Evolutionary conservation across 371 early-diverging fungal genomes (phyloP).

Genomic region (Amoeboaphelidium protococcarum): DNA sequence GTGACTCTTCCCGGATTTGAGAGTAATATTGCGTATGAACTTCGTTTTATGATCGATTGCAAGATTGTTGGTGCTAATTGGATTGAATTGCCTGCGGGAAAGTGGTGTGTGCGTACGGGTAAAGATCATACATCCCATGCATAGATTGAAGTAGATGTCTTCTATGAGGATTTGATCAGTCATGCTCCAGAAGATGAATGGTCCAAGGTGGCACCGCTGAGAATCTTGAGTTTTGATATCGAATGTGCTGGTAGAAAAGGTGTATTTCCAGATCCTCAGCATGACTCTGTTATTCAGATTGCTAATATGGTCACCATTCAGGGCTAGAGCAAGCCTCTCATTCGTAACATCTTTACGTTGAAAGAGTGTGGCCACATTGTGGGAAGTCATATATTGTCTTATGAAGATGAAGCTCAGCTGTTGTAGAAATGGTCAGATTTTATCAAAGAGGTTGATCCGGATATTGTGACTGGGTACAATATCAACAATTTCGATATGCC

Average conservation of each 20-base stretch:
- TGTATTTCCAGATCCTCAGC: constrained; percentile 78
- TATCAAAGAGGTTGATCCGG: constrained; percentile 67
- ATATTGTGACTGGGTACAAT: constrained; percentile 96
- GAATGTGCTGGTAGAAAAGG: constrained; percentile 94
- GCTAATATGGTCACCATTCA: constrained; percentile 82
- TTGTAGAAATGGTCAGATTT: constrained; percentile 72
- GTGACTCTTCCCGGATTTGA: constrained; percentile 64
- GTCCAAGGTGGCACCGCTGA: constrained; percentile 80
- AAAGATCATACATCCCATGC: constrained; percentile 20
- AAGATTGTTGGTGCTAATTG: constrained; percentile 67
- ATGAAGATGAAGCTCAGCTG: constrained; percentile 58
- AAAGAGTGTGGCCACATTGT: constrained; percentile 73
- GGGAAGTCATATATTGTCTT: constrained; percentile 64
- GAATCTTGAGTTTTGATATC: constrained; percentile 95
- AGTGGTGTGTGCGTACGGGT: constrained; percentile 21
- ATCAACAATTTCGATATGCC: constrained; percentile 95
- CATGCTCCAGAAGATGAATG: constrained; percentile 72
- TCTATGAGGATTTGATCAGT: constrained; percentile 38
- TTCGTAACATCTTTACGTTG: constrained; percentile 78
- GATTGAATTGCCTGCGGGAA: constrained; percentile 58
- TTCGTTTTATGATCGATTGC: constrained; percentile 95
- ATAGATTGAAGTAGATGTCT: constrained; percentile 52
- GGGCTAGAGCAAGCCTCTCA: constrained; percentile 56
- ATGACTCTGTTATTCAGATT: constrained; percentile 99
- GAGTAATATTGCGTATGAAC: constrained; percentile 61